phyloP scores from a whole-genome alignment of 495 filamentous ascomycete species.

The Bombardia bombarda region DNA sequence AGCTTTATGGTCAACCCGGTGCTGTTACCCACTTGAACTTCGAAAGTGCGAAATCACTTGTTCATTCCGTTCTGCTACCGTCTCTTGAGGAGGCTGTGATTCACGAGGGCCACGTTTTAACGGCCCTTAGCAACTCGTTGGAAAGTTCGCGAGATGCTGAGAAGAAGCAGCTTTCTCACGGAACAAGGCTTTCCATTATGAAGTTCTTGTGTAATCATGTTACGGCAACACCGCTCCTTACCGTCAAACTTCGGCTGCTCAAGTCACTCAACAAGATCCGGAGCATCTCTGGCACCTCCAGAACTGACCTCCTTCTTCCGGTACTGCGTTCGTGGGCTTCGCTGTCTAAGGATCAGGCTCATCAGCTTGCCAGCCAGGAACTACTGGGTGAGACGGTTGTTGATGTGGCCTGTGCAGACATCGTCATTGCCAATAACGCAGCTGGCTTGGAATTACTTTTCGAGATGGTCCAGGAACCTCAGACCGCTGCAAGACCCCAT shows the following conservation, averaged over 20 bases:
- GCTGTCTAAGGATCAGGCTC: constrained; percentile 32
- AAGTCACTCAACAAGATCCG: constrained; percentile 60
- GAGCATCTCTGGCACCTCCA: constrained; percentile 56
- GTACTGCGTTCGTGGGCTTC: constrained; percentile 57
- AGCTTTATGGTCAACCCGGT: constrained; percentile 43
- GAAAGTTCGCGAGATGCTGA: constrained; percentile 29
- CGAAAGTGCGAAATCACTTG: constrained; percentile 48
- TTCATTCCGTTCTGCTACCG: constrained; percentile 57
- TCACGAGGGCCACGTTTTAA: constrained; percentile 56
- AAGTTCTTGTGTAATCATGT: constrained; percentile 70
- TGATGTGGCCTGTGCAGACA: constrained; percentile 51
- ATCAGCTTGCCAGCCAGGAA: constrained; percentile 37
- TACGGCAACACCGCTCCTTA: constrained; percentile 54
- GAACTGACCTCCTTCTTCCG: constrained; percentile 63
- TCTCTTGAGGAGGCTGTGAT: constrained; percentile 75
- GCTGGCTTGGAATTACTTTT: constrained; percentile 57
- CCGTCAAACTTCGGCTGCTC: constrained; percentile 62
- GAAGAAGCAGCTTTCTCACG: constrained; percentile 49
- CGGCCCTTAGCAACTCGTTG: constrained; percentile 49
- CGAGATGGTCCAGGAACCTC: constrained; percentile 41
- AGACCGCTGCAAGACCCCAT: constrained; percentile 32
- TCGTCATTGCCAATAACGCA: constrained; percentile 58
- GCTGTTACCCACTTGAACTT: constrained; percentile 50
- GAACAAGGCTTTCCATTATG: constrained; percentile 55
- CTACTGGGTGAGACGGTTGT: constrained; percentile 50